A percentile compares a stretch with the other conserved stretches of the same genome.
Conservation (phyloP, 2,329 filamentous ascomycete species). For the Arthrocladium fulminans region DNA sequence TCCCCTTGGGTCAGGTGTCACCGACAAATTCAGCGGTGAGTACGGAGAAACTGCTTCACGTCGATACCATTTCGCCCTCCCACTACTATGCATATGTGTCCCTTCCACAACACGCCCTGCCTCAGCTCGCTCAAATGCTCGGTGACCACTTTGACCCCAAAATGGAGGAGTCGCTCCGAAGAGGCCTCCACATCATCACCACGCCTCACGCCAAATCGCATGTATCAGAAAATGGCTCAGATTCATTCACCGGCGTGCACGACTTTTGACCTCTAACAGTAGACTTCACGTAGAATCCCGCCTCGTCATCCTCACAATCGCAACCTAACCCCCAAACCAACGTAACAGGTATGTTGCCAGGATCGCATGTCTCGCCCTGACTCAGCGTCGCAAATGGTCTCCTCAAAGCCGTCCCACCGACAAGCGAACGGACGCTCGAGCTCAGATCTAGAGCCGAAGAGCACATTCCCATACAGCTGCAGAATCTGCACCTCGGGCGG, state of each 20-base stretch:
- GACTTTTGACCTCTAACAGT: too few relatives aligned
- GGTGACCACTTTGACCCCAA: constrained; percentile 47
- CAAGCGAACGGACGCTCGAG: constrained; percentile 60
- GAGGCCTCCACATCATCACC: constrained; percentile 53
- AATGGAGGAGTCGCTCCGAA: constrained; percentile 43
- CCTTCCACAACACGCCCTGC: constrained; percentile 15
- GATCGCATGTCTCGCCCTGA: constrained; percentile 50
- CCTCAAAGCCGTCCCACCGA: constrained; percentile 48
- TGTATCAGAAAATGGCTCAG: constrained; percentile 35
- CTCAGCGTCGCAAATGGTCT: constrained; percentile 39
- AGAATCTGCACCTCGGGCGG: constrained; percentile 60
- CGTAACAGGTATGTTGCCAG: constrained; percentile 56
- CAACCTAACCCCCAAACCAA: constrained; percentile 38
- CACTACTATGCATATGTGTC: constrained; percentile 50
- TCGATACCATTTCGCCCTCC: constrained; percentile 53
- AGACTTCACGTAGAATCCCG: constrained; percentile 47
- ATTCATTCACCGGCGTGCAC: constrained; percentile 46
- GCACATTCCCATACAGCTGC: constrained; percentile 41
- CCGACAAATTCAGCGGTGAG: constrained; percentile 53
- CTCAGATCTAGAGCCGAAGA: constrained; percentile 42
- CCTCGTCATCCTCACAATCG: constrained; percentile 33
- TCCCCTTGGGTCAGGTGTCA: constrained; percentile 56
- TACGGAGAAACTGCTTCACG: constrained; percentile 48
- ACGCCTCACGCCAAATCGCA: constrained; percentile 52
- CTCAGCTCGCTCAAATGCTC: too few relatives aligned